These are phyloP conservation scores for Ogataea trehalophila DNA, from an alignment of 805 yeast genomes.

Conservation along the genomic window DNA sequence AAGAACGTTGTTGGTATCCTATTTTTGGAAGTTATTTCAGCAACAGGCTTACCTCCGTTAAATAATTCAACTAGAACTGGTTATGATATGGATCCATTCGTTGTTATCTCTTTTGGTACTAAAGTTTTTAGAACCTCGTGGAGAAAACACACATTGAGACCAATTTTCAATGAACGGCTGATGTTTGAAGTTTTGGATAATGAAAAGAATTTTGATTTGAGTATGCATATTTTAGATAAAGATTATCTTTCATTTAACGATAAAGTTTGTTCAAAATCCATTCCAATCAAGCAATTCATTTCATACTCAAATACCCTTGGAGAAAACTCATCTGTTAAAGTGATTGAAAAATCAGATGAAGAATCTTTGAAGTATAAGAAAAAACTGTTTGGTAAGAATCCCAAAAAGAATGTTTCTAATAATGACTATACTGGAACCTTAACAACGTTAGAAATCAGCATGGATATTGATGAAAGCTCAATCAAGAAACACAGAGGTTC, in stretches of 20 bases:
- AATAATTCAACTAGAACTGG: slow-evolving; percentile 66
- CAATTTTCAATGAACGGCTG: slow-evolving; percentile 73
- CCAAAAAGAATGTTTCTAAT: slow-evolving; percentile 30
- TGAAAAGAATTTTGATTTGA: slow-evolving; percentile 62
- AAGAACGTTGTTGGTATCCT: slow-evolving; percentile 59
- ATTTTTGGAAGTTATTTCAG: slow-evolving; percentile 69
- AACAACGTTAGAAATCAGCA: slow-evolving; percentile 35
- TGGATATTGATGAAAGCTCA: slow-evolving; percentile 25
- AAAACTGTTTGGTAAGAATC: slow-evolving; percentile 22
- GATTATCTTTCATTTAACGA: slow-evolving; percentile 83
- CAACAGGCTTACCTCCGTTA: slow-evolving; percentile 74
- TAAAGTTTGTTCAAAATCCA: slow-evolving; percentile 61
- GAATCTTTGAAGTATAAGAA: slow-evolving; percentile 8
- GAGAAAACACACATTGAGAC: slow-evolving; percentile 76
- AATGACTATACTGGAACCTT: slow-evolving; percentile 37
- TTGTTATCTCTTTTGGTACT: slow-evolving; percentile 84
- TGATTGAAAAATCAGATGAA: slow-evolving; percentile 12
- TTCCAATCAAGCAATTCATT: slow-evolving; percentile 43
- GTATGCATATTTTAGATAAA: slow-evolving; percentile 74
- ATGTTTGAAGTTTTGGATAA: slow-evolving; percentile 70
- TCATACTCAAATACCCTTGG: slow-evolving; percentile 4
- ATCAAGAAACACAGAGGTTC: slow-evolving; percentile 31
- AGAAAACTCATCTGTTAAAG: slow-evolving; percentile 7
- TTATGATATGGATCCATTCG: slow-evolving; percentile 96
- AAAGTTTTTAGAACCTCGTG: slow-evolving; percentile 82